A percentile compares a stretch with the other conserved stretches of the same genome.
Evolutionary conservation across 2,329 filamentous ascomycete genomes (phyloP).

Genomic region (Ophiostoma australiae): DNA sequence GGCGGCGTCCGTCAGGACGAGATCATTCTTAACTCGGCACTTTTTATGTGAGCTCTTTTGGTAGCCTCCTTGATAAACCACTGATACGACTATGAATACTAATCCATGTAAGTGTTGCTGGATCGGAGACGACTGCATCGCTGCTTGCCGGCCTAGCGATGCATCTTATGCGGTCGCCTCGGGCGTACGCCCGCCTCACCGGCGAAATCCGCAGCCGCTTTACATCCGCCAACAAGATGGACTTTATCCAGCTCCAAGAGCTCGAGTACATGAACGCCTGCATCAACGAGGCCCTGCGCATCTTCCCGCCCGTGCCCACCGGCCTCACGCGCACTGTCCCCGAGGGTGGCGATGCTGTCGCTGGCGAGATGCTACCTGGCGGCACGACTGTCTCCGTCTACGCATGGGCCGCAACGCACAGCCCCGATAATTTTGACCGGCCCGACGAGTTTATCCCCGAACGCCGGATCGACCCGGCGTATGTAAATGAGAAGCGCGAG

Average conservation of each 20-base stretch:
- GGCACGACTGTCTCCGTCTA: slow-evolving; percentile 36
- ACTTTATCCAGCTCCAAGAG: slow-evolving; percentile 29
- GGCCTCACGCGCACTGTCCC: slow-evolving; percentile 29
- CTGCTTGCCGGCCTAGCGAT: not conserved
- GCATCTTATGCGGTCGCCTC: not conserved
- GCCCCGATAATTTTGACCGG: slow-evolving; percentile 22
- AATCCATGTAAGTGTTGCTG: not conserved
- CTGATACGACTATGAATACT: too few species aligned
- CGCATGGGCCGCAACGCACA: slow-evolving; percentile 25
- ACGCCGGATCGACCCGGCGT: slow-evolving; percentile 36
- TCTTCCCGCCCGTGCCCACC: slow-evolving; percentile 29
- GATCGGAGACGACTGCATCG: not conserved
- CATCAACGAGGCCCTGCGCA: slow-evolving; percentile 32
- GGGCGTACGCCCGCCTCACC: not conserved
- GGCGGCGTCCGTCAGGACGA: not conserved
- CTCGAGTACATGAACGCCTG: slow-evolving; percentile 33
- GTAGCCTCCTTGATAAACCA: too few species aligned
- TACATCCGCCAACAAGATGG: slow-evolving; percentile 25
- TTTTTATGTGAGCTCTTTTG: not conserved
- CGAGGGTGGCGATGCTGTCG: slow-evolving; percentile 29
- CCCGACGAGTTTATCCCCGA: slow-evolving; percentile 35
- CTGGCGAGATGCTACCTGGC: slow-evolving; percentile 18
- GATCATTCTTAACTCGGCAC: not conserved
- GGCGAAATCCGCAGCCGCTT: slow-evolving; percentile 28
- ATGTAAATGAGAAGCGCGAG: slow-evolving; percentile 38